Conservation (phyloP, 805 yeast species). For the Yamadazyma ubonensis region DNA sequence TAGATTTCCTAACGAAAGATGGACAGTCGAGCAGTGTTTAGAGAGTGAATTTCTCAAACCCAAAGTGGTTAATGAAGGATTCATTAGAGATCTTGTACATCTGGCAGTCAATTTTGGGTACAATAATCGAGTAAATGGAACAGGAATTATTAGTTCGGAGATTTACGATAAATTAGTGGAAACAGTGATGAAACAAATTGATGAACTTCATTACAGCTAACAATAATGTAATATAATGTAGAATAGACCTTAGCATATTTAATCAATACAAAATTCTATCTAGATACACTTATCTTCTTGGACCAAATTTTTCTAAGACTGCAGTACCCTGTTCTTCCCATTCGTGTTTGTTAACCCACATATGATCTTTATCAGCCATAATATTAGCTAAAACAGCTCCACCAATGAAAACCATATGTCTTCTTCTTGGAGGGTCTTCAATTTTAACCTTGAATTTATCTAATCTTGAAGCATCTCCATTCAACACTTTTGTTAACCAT, state of each 20-base stretch:
- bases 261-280: too few relatives aligned
- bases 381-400: conserved; percentile 97
- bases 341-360: conserved; percentile 96
- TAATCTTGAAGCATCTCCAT: conserved; percentile 82
- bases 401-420: conserved; percentile 98
- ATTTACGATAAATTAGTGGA: conserved; percentile 41
- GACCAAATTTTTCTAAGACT: conserved; percentile 84
- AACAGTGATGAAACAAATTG: conserved; percentile 39
- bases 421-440: conserved; percentile 98
- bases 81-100: conserved; percentile 67
- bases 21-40: conserved; percentile 62
- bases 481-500: conserved; percentile 87
- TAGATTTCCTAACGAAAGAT: conserved; percentile 67
- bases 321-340: conserved; percentile 97
- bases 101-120: conserved; percentile 76
- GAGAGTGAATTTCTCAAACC: conserved; percentile 71
- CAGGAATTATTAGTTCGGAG: conserved; percentile 41
- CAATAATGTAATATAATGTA: conserved; percentile 5
- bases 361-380: conserved; percentile 97
- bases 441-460: conserved; percentile 93
- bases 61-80: conserved; percentile 62
- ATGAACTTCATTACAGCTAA: conserved; percentile 34
- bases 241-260: conserved; percentile 11
- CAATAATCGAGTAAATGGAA: conserved; percentile 36
- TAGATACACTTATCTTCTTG: too few relatives aligned